phyloP scores from a whole-genome alignment of 345 rosid species.

The Hibiscus syriacus region DNA sequence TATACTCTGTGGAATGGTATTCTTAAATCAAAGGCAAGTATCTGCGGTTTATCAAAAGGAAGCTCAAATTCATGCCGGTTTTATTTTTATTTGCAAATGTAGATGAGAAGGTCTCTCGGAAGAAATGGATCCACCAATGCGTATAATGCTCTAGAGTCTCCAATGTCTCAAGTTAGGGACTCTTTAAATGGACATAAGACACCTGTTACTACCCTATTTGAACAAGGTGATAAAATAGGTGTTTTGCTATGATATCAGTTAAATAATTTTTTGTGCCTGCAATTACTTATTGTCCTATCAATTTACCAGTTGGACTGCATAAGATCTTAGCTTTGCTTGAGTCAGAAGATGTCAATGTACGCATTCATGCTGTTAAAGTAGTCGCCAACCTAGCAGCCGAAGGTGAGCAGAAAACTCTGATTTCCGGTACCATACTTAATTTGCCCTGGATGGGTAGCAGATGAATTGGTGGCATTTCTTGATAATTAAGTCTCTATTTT shows the following conservation, averaged over 20 bases:
- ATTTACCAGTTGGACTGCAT: slow-evolving; percentile 5
- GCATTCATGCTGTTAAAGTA: slow-evolving; percentile 95
- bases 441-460: neutral
- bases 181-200: slow-evolving; percentile 62
- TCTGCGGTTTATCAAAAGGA: neutral
- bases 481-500: neutral
- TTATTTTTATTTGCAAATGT: slow-evolving; percentile 7
- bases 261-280: neutral
- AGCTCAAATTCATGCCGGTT: neutral
- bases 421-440: neutral
- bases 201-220: slow-evolving; percentile 21
- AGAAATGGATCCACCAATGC: slow-evolving; percentile 44
- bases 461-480: neutral
- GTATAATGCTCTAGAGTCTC: slow-evolving; percentile 46
- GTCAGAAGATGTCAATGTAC: slow-evolving; percentile 89
- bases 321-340: slow-evolving; percentile 83
- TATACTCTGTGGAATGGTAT: neutral
- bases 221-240: neutral
- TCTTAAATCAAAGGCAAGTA: neutral
- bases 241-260: neutral
- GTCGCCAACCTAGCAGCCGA: slow-evolving; percentile 98
- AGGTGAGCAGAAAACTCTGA: slow-evolving; percentile 34
- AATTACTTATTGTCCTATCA: neutral
- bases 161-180: slow-evolving; percentile 38
- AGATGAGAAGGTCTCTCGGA: slow-evolving; percentile 71